Percentiles rank a stretch among this genome's conserved stretches.
Conservation (phyloP, 441 rosid genomes). For the Populus hybrid region DNA sequence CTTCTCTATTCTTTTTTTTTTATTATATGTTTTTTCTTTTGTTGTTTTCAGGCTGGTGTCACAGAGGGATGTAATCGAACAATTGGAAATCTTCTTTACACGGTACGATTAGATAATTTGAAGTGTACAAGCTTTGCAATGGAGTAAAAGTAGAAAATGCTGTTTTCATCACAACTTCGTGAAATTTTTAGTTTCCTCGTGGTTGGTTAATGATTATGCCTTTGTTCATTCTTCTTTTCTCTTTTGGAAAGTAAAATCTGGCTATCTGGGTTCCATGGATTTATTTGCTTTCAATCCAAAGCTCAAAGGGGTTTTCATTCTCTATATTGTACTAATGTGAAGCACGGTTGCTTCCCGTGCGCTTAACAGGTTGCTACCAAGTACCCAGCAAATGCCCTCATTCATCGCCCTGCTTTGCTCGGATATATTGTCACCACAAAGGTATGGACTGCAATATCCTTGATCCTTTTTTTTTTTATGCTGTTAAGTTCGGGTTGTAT, state of each 20-base stretch:
- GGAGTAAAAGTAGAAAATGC: not conserved
- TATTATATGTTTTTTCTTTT: not conserved
- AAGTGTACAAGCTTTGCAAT: not conserved
- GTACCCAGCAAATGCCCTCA: conserved; percentile 74
- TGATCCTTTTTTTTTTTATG: not conserved
- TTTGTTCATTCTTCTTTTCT: not conserved
- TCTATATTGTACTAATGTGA: not conserved
- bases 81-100: conserved; percentile 75
- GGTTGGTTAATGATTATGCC: not conserved
- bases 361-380: conserved; percentile 74
- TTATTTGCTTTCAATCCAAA: not conserved
- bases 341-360: not conserved
- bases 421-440: conserved; percentile 54
- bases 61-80: conserved; percentile 71
- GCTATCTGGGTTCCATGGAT: not conserved
- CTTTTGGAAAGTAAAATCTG: not conserved
- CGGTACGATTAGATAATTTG: conserved; percentile 37
- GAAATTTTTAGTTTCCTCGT: not conserved
- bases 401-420: conserved; percentile 77
- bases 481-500: not conserved
- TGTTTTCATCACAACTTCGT: not conserved
- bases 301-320: not conserved
- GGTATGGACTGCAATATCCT: conserved; percentile 34
- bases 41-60: conserved; percentile 63
- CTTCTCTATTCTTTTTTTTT: not conserved